Conservation (phyloP, 1,284 basidiomycete species). For the Leccinum pachyderme region DNA sequence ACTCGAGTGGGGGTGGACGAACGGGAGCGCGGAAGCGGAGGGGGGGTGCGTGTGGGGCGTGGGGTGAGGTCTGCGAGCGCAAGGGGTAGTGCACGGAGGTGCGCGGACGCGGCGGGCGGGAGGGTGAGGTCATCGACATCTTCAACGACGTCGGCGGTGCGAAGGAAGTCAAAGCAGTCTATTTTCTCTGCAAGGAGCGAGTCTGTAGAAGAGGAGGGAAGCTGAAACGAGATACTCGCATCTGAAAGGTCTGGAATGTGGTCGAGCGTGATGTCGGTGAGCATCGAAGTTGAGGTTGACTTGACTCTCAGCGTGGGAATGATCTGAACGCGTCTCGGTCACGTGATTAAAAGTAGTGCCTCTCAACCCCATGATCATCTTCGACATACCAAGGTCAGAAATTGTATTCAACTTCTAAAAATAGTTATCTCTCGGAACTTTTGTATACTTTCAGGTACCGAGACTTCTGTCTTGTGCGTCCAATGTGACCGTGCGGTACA, state of each 20-base stretch:
- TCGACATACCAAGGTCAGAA: background rate
- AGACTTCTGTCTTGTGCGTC: background rate
- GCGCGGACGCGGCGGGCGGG: slow-evolving; percentile 28
- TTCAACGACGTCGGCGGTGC: slow-evolving; percentile 18
- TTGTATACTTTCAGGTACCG: background rate
- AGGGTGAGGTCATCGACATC: slow-evolving; percentile 33
- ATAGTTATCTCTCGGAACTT: background rate
- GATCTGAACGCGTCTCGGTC: slow-evolving; percentile 24
- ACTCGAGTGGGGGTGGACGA: slow-evolving; percentile 10
- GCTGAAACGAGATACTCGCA: slow-evolving; percentile 51
- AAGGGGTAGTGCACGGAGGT: slow-evolving; percentile 27
- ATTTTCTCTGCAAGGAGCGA: slow-evolving; percentile 41
- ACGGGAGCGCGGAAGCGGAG: slow-evolving; percentile 3
- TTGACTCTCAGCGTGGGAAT: slow-evolving; percentile 22
- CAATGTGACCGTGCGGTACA: background rate
- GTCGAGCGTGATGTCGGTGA: slow-evolving; percentile 44
- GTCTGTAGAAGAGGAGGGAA: slow-evolving; percentile 40
- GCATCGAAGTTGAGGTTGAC: slow-evolving; percentile 5
- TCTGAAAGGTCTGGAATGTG: slow-evolving; percentile 49
- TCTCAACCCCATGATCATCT: no score
- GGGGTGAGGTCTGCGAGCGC: slow-evolving; percentile 41
- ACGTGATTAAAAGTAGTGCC: slow-evolving; percentile 20
- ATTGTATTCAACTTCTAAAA: background rate
- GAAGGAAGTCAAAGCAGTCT: slow-evolving; percentile 39
- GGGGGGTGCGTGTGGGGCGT: slow-evolving; percentile 20